phyloP scores from a whole-genome alignment of 768 basidiomycete genomes.

The Cantharellus cinnabarinus region DNA sequence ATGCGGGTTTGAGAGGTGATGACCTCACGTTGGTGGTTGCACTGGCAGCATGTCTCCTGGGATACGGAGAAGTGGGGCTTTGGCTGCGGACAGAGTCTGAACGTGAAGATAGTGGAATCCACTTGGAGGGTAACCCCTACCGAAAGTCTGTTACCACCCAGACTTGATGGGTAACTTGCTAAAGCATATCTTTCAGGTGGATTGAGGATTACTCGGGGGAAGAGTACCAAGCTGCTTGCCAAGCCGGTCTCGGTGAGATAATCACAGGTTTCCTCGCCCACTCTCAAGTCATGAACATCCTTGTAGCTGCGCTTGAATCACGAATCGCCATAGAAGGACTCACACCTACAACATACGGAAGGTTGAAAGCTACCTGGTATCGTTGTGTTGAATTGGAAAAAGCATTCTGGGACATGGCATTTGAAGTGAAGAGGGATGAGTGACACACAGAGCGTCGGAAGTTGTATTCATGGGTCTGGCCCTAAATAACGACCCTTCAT shows the following conservation, averaged over 20 bases:
- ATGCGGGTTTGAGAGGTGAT: constrained; percentile 60
- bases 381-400: constrained; percentile 60
- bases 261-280: not conserved
- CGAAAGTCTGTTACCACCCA: constrained; percentile 12
- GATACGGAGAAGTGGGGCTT: constrained; percentile 81
- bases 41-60: constrained; percentile 66
- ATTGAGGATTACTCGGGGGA: constrained; percentile 48
- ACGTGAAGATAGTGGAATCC: constrained; percentile 30
- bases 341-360: constrained; percentile 32
- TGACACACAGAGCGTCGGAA: no score
- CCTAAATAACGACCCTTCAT: no score
- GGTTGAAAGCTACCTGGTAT: constrained; percentile 56
- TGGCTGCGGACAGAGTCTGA: constrained; percentile 48
- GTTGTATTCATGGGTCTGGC: no score
- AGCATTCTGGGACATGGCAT: constrained; percentile 69
- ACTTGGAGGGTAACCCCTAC: constrained; percentile 53
- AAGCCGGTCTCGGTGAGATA: constrained; percentile 45
- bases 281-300: constrained; percentile 1
- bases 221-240: constrained; percentile 52
- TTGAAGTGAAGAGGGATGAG: constrained; percentile 9
- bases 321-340: constrained; percentile 42
- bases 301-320: constrained; percentile 50
- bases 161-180: constrained; percentile 34
- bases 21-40: constrained; percentile 54
- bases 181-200: constrained; percentile 12